Evolutionary conservation across 2,329 filamentous ascomycete genomes (phyloP).

Genomic region (Ilyonectria destructans): DNA sequence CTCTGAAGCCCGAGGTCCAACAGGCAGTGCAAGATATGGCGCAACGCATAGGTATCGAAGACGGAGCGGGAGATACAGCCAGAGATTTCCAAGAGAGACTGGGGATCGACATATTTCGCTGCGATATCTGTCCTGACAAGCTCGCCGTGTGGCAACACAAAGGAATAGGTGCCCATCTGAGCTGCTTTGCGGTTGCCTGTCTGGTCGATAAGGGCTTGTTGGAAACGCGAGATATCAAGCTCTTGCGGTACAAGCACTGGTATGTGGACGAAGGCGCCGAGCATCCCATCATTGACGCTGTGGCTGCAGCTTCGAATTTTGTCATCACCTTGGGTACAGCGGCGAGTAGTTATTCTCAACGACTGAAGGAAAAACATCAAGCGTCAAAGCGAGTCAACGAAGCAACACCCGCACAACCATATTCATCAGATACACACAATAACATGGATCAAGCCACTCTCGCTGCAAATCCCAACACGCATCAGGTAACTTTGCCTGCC

Average conservation of each 20-base stretch:
- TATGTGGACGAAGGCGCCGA: constrained; percentile 76
- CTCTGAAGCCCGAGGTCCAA: constrained; percentile 65
- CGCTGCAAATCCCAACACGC: background rate
- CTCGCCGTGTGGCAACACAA: constrained; percentile 77
- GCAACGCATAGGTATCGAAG: constrained; percentile 67
- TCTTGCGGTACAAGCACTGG: constrained; percentile 67
- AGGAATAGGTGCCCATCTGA: constrained; percentile 68
- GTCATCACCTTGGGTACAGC: constrained; percentile 70
- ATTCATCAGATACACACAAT: background rate
- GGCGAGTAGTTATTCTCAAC: constrained; percentile 20
- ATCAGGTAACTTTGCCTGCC: too few relatives aligned
- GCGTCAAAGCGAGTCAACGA: too few relatives aligned
- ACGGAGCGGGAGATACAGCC: constrained; percentile 68
- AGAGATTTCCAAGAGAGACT: constrained; percentile 71
- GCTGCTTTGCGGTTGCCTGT: constrained; percentile 73
- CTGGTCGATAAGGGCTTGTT: constrained; percentile 70
- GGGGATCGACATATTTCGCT: constrained; percentile 68
- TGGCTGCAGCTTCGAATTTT: constrained; percentile 76
- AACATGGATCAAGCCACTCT: constrained; percentile 23
- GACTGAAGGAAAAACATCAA: too few relatives aligned
- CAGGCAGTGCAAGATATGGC: constrained; percentile 60
- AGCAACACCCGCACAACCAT: background rate
- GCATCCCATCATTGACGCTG: constrained; percentile 76
- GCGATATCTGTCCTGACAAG: constrained; percentile 70
- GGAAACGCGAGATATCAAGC: constrained; percentile 71